Evolutionary conservation across 192 early-diverging fungal genomes (phyloP).

Genomic region (Coemansia sp.): DNA sequence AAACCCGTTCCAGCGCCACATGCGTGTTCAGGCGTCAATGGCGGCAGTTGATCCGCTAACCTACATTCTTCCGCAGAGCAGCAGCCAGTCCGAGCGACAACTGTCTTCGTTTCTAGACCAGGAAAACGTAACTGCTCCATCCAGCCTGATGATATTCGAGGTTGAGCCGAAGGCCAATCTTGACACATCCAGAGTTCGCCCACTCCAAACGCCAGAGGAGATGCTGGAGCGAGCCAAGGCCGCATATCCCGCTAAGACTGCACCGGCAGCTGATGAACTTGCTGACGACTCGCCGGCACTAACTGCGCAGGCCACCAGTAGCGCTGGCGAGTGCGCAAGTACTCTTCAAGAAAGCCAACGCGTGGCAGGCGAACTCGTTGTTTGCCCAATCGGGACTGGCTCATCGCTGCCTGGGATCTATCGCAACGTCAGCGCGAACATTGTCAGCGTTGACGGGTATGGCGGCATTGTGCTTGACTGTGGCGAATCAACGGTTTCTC

Average conservation of each 20-base stretch:
- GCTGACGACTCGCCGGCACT: not conserved
- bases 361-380: constrained; percentile 14
- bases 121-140: constrained; percentile 4
- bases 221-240: constrained; percentile 7
- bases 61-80: constrained; percentile 70
- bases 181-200: constrained; percentile 31
- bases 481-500: constrained; percentile 85
- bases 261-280: not conserved
- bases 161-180: constrained; percentile 63
- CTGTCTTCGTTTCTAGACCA: constrained; percentile 17
- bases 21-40: constrained; percentile 61
- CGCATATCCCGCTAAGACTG: not conserved
- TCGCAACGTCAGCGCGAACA: constrained; percentile 86
- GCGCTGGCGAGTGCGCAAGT: not conserved
- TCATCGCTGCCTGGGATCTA: constrained; percentile 83
- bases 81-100: constrained; percentile 37
- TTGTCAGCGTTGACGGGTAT: constrained; percentile 60
- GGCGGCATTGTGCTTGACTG: constrained; percentile 78
- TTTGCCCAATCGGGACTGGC: constrained; percentile 85
- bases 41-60: constrained; percentile 58
- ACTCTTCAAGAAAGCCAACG: not conserved
- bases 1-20: constrained; percentile 63
- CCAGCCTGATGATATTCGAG: constrained; percentile 52
- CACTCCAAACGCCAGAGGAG: constrained; percentile 24
- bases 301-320: not conserved